phyloP scores from a whole-genome alignment of 192 early-diverging fungal genomes.

The Dispira simplex region DNA sequence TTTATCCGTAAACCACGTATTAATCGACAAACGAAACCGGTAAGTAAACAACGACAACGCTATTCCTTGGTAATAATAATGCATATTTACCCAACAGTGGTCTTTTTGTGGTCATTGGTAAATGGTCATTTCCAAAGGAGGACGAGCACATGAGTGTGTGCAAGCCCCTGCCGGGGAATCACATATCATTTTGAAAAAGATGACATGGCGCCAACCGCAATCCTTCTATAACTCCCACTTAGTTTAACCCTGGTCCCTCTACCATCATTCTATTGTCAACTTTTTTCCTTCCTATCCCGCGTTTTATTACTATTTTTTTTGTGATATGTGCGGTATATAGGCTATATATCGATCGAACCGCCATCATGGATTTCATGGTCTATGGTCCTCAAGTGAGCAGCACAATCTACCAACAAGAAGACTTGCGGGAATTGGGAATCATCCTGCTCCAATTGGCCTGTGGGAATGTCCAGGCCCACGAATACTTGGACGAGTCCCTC shows the following conservation, averaged over 20 bases:
- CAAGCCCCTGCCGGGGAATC: no score
- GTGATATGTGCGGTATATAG: neutral
- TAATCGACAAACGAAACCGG: conserved; percentile 75
- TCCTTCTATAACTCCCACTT: no score
- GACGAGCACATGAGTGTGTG: no score
- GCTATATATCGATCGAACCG: conserved; percentile 20
- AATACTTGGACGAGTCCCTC: conserved; percentile 25
- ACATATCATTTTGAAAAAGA: no score
- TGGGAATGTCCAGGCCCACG: conserved; percentile 15
- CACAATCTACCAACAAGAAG: conserved; percentile 15
- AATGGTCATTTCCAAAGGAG: no score
- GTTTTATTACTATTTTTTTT: neutral
- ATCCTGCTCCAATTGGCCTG: conserved; percentile 17
- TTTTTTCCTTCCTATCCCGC: no score
- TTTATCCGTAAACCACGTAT: conserved; percentile 69
- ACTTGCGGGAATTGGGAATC: conserved; percentile 18
- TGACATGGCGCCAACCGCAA: no score
- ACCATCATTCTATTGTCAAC: no score
- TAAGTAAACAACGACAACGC: conserved; percentile 20
- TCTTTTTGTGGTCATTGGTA: no score
- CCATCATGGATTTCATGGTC: conserved; percentile 21
- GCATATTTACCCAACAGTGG: neutral
- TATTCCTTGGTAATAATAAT: conserved; percentile 13
- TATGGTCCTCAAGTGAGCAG: conserved; percentile 11
- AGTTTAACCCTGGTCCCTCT: no score